Conservation (phyloP, 2,329 filamentous ascomycete species). For the Fusarium anthophilum region DNA sequence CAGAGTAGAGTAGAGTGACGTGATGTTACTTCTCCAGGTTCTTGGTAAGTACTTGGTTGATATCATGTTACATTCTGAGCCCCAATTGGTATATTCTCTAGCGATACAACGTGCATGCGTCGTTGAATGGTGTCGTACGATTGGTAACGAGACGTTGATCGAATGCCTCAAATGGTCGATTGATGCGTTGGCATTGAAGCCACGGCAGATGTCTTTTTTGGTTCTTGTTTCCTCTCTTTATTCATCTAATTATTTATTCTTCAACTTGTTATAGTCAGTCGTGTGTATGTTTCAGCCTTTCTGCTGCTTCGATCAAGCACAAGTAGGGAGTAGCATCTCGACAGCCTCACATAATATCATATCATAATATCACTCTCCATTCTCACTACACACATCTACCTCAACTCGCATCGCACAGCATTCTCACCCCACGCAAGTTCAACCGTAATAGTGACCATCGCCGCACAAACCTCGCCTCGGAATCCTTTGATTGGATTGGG, state of each 20-base stretch:
- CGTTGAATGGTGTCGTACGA: slow-evolving; percentile 36
- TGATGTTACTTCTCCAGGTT: neutral
- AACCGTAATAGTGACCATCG: neutral
- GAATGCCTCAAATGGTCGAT: slow-evolving; percentile 33
- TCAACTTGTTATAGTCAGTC: neutral
- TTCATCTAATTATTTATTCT: neutral
- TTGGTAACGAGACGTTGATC: slow-evolving; percentile 24
- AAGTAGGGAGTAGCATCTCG: neutral
- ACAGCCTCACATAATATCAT: neutral
- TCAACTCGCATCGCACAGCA: slow-evolving; percentile 29
- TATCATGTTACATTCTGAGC: neutral
- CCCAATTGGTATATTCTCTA: neutral
- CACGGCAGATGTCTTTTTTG: slow-evolving; percentile 12
- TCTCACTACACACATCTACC: neutral
- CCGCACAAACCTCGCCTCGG: slow-evolving; percentile 31
- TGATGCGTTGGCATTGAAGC: slow-evolving; percentile 40
- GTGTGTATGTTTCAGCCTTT: neutral
- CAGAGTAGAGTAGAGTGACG: neutral
- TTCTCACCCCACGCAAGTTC: slow-evolving; percentile 28
- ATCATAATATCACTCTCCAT: neutral
- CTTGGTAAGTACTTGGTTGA: neutral
- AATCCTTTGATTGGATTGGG: slow-evolving; percentile 40
- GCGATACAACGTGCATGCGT: neutral
- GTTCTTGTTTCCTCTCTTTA: neutral
- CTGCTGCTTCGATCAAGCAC: neutral